phyloP scores from a whole-genome alignment of 179 eudicot species.

The Amaranthus tricolor region DNA sequence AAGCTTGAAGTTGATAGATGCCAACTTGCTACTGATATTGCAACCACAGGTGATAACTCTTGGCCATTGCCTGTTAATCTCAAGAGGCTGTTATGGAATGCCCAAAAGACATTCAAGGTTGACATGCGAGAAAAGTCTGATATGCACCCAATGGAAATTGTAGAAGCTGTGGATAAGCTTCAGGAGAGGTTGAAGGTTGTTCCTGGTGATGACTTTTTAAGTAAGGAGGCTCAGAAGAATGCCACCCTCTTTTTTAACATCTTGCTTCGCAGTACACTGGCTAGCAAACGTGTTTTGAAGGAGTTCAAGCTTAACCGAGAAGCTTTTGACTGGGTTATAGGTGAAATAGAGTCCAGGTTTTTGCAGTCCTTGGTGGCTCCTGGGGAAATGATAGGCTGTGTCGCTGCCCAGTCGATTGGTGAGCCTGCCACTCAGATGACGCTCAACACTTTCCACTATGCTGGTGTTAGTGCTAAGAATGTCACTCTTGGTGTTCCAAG shows the following conservation, averaged over 20 bases:
- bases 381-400: constrained; percentile 99
- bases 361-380: constrained; percentile 96
- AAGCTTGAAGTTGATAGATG: constrained; percentile 86
- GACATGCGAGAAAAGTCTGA: constrained; percentile 78
- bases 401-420: constrained; percentile 98
- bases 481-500: constrained; percentile 98
- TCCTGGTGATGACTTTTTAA: constrained; percentile 88
- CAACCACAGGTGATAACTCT: constrained; percentile 83
- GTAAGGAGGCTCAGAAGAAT: constrained; percentile 95
- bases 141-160: constrained; percentile 97
- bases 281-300: constrained; percentile 89
- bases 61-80: constrained; percentile 99
- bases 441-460: constrained; percentile 94
- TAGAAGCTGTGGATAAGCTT: constrained; percentile 96
- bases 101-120: constrained; percentile 90
- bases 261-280: constrained; percentile 86
- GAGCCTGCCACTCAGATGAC: constrained; percentile 99
- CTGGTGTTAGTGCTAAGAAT: constrained; percentile 99
- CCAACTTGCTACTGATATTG: constrained; percentile 89
- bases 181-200: constrained; percentile 97
- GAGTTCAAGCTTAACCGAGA: constrained; percentile 89
- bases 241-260: constrained; percentile 94
- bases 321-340: constrained; percentile 98
- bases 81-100: constrained; percentile 81
- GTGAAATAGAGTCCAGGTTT: constrained; percentile 94